Base-by-base conservation (phyloP, 805 yeast species). In the Dipodascopsis uninucleata region DNA sequence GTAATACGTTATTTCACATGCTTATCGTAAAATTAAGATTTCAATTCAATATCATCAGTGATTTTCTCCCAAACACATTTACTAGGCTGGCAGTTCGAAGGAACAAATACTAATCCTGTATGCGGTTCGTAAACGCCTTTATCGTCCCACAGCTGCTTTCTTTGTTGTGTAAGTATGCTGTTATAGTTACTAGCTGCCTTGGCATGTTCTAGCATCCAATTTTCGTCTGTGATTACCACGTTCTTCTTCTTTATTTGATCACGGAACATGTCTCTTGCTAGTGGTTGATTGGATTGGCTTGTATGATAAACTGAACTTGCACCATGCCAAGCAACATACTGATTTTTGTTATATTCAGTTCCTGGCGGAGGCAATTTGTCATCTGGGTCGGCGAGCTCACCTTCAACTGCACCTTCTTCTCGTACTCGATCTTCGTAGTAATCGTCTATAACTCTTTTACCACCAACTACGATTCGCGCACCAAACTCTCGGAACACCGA, bases 401-500 rank as follows among this genome's bases (percentile, higher is more conserved):
- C 95, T 42, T 79, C 78, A 14, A 75, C 73, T 23, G 78, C 82
- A 28, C 87, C 88, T 21, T 76, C 77, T 18, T 47, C 57, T 16
- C 68, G 64, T 2, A 75, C 69, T 37, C 65, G 71, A 25, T 75
- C 76, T 60, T 83, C 95, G 71, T 89, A 85, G 63, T 89, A 93
- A 64, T 93, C 98, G 67, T 93, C 98, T 9, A 69, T 72, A 23
- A 85, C 82, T 54, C 83, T 78, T 51, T 75, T 77, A 33, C 98
- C 98, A 41, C 85, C 83, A 17, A 78, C 75, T 29, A 93, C 71
- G 39, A 89, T 79, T 49, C 78, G 78, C 20, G 95, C 85, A 3
- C 98, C 98, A 70, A 93, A 90, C 66, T 89, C 97, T 53, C 88
- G 75, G 67, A 77, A 93, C 1, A 88, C 80, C 12, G 94, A 81